Conservation (phyloP, 768 basidiomycete species). For the Phanerochaete sordida region DNA sequence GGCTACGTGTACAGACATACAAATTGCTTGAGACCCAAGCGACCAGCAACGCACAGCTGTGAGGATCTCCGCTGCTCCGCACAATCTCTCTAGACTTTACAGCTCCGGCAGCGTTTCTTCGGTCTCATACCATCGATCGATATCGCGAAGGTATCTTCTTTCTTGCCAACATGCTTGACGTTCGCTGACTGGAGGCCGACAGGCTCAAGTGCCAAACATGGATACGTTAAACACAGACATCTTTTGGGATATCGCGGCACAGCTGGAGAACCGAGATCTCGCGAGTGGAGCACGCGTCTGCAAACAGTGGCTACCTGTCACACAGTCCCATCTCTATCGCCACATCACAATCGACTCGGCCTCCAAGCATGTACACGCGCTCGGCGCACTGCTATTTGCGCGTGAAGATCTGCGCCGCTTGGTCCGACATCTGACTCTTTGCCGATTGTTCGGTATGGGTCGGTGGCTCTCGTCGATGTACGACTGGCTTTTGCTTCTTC, state of each 20-base stretch:
- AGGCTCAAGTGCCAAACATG: background rate
- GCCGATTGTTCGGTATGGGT: background rate
- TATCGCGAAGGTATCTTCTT: too few species aligned
- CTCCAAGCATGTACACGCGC: background rate
- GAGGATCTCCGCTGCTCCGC: too few species aligned
- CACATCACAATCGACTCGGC: background rate
- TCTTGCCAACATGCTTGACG: background rate
- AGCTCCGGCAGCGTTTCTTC: too few species aligned
- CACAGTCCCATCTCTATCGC: background rate
- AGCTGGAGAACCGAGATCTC: background rate
- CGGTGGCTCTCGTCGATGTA: background rate
- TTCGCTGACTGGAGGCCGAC: background rate
- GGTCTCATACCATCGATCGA: too few species aligned
- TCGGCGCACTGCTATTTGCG: background rate
- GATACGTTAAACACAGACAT: background rate
- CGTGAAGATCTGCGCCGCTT: background rate
- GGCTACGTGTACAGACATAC: too few species aligned
- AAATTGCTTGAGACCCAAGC: too few species aligned
- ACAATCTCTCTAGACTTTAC: too few species aligned
- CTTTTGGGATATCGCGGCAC: background rate
- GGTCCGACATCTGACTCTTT: background rate
- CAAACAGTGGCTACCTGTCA: background rate
- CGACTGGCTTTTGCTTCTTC: background rate
- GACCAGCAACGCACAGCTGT: too few species aligned
- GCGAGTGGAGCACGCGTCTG: background rate